Evolutionary conservation across 306 rosid genomes (phyloP).

Genomic region (Crotalaria pallida): DNA sequence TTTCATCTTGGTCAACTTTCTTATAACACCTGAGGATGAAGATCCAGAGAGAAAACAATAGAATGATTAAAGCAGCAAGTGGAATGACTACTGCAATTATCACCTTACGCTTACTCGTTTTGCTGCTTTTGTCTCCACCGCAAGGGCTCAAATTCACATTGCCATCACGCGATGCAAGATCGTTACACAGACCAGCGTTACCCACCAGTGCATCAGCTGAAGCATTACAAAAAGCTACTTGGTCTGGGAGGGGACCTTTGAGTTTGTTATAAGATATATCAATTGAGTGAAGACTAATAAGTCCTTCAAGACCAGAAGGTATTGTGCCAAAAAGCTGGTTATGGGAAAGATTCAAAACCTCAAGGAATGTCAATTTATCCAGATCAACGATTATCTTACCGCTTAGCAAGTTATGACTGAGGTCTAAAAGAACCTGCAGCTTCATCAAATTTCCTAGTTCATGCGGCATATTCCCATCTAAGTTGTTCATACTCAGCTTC

Average conservation of each 20-base stretch:
- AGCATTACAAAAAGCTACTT: background rate
- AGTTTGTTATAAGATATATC: conserved; percentile 29
- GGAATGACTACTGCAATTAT: conserved; percentile 17
- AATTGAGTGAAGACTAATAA: conserved; percentile 19
- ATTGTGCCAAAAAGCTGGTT: conserved; percentile 18
- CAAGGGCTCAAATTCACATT: conserved; percentile 16
- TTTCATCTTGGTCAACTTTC: background rate
- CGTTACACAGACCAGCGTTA: conserved; percentile 5
- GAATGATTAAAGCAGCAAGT: conserved; percentile 11
- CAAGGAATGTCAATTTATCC: conserved; percentile 4
- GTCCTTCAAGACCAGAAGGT: conserved; percentile 2
- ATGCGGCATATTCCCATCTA: conserved; percentile 12
- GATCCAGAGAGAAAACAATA: background rate
- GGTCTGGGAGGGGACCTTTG: conserved; percentile 25
- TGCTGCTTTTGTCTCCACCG: background rate
- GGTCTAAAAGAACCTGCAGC: conserved; percentile 26
- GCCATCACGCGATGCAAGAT: background rate
- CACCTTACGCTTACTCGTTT: background rate
- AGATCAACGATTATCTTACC: conserved; percentile 18
- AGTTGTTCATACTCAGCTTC: conserved; percentile 25
- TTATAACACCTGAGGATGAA: background rate
- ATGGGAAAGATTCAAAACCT: conserved; percentile 27
- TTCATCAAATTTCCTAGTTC: conserved; percentile 21
- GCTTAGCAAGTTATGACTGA: conserved; percentile 23
- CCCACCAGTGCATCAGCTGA: background rate